phyloP scores from a whole-genome alignment of 2,329 filamentous ascomycete genomes.

The Aspergillus quadrilineatus region DNA sequence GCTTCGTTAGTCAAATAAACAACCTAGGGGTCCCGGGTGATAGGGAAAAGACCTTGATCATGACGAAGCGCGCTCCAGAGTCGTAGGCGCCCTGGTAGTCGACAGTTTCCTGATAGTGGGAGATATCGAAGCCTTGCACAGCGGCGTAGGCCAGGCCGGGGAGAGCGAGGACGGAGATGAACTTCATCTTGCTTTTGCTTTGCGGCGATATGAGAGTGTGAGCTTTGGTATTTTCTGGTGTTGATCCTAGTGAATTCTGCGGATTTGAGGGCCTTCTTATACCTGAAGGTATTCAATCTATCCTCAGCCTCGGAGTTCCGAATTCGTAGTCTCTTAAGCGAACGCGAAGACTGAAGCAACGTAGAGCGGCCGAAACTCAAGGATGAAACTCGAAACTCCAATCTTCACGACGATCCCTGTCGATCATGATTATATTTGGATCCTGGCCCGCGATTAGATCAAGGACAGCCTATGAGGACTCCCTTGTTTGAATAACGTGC shows the following conservation, averaged over 20 bases:
- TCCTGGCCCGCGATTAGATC: too few species aligned
- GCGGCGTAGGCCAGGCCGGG: conserved; percentile 20
- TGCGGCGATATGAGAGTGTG: not conserved
- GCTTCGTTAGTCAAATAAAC: too few species aligned
- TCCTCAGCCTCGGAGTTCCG: too few species aligned
- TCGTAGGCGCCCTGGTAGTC: conserved; percentile 30
- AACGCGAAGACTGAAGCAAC: too few species aligned
- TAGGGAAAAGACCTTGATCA: conserved; percentile 30
- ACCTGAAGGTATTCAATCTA: not conserved
- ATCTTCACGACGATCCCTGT: conserved; percentile 5
- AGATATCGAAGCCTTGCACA: conserved; percentile 38
- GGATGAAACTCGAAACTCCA: not conserved
- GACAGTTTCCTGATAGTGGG: conserved; percentile 29
- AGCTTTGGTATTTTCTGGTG: not conserved
- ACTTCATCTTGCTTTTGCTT: conserved; percentile 19
- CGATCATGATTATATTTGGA: conserved; percentile 8
- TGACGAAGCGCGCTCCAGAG: conserved; percentile 33
- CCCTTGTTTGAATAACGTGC: not conserved
- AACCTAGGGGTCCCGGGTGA: not conserved
- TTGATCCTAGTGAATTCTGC: not conserved
- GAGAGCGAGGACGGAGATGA: conserved; percentile 20
- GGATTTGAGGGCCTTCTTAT: not conserved
- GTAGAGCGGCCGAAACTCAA: too few species aligned
- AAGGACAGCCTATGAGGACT: not conserved
- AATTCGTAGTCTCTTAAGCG: too few species aligned